Percentiles rank a stretch among this genome's conserved stretches.
Conservation (phyloP, 2,329 filamentous ascomycete genomes). For the Aspergillus puulaauensis region DNA sequence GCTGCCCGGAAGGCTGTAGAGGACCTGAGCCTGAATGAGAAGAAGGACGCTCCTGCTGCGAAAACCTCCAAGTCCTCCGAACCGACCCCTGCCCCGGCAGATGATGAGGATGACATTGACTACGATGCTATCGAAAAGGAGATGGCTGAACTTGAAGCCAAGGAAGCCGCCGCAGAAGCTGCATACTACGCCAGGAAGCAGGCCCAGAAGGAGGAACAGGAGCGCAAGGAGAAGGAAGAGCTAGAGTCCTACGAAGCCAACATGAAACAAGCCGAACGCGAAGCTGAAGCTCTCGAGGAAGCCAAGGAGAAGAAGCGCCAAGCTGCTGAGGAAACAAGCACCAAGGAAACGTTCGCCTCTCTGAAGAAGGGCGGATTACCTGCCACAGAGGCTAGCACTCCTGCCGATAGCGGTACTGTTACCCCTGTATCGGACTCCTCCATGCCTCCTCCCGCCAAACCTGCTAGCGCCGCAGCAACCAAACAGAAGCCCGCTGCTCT, state of each 20-base stretch:
- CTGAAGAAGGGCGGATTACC: constrained; percentile 43
- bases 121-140: constrained; percentile 49
- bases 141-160: constrained; percentile 47
- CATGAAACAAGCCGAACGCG: constrained; percentile 50
- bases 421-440: constrained; percentile 48
- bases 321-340: constrained; percentile 31
- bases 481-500: constrained; percentile 85
- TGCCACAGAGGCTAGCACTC: constrained; percentile 39
- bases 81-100: constrained; percentile 31
- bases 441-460: constrained; percentile 54
- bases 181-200: constrained; percentile 70
- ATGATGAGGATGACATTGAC: constrained; percentile 43
- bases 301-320: constrained; percentile 44
- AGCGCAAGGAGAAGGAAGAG: constrained; percentile 48
- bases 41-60: constrained; percentile 46
- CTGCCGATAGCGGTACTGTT: constrained; percentile 45
- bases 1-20: constrained; percentile 26
- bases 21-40: constrained; percentile 26
- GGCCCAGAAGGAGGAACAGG: constrained; percentile 63
- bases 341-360: constrained; percentile 44
- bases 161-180: constrained; percentile 46
- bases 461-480: constrained; percentile 55
- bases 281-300: constrained; percentile 49
- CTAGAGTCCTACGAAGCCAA: constrained; percentile 45
- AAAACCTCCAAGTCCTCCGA: constrained; percentile 33